Percentiles rank a stretch among this genome's conserved stretches.
These are phyloP conservation scores for Malus hybrid DNA, from an alignment of 331 rosid species.

Conservation along the genomic window DNA sequence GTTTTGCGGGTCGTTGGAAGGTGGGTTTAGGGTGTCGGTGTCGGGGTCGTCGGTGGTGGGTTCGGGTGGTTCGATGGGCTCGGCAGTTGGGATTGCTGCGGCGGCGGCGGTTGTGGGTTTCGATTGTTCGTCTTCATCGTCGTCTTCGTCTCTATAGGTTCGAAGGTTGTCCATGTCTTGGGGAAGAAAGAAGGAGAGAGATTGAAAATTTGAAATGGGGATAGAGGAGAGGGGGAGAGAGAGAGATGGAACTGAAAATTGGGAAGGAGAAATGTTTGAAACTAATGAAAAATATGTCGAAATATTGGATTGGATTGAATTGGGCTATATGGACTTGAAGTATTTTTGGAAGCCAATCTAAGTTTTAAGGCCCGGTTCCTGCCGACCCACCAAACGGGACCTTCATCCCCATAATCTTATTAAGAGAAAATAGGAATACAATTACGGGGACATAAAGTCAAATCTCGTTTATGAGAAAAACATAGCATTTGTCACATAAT, in stretches of 20 bases:
- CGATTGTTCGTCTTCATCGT: slow-evolving; percentile 44
- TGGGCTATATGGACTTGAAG: too few relatives aligned
- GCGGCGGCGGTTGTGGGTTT: slow-evolving; percentile 2
- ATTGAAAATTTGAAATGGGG: neutral
- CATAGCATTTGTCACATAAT: too few relatives aligned
- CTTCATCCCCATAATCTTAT: too few relatives aligned
- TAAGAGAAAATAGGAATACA: too few relatives aligned
- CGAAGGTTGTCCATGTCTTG: slow-evolving; percentile 60
- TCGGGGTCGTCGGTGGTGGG: slow-evolving; percentile 5
- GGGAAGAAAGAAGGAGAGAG: neutral
- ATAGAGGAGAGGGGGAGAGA: slow-evolving; percentile 2
- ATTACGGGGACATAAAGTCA: too few relatives aligned
- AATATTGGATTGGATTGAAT: too few relatives aligned
- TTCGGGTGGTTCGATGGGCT: neutral
- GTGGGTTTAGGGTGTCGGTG: slow-evolving; percentile 24
- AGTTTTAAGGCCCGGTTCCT: too few relatives aligned
- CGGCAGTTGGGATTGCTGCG: neutral
- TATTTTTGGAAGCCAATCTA: too few relatives aligned
- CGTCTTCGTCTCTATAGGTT: slow-evolving; percentile 75
- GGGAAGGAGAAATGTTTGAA: too few relatives aligned
- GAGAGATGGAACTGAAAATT: neutral
- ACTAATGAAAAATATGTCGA: too few relatives aligned
- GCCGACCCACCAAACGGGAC: too few relatives aligned
- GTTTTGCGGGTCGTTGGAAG: slow-evolving; percentile 26
- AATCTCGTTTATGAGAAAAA: too few relatives aligned